These are phyloP conservation scores for Aspergillus sp. DNA, from an alignment of 2,329 filamentous ascomycete species.

Conservation along the genomic window DNA sequence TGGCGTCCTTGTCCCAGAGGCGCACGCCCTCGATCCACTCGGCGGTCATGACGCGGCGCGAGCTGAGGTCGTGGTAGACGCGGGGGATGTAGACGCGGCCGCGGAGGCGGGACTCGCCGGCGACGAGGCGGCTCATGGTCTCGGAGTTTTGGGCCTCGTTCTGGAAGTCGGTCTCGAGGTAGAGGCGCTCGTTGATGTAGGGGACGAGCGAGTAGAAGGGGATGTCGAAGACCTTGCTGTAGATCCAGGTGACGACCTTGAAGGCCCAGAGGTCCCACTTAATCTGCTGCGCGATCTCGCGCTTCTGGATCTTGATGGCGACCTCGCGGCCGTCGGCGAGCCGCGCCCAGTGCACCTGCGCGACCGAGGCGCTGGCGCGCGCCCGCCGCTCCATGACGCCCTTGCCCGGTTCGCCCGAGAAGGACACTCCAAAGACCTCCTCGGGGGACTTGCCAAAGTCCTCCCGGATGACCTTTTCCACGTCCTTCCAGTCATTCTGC, in stretches of 20 bases:
- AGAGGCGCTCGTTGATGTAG: constrained; percentile 87
- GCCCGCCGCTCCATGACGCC: constrained; percentile 70
- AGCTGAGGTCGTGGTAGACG: constrained; percentile 79
- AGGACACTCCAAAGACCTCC: constrained; percentile 90
- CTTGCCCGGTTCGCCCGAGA: constrained; percentile 62
- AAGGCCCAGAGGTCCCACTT: constrained; percentile 96
- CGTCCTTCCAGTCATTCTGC: constrained; percentile 83
- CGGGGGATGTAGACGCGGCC: constrained; percentile 84
- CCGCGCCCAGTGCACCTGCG: constrained; percentile 93
- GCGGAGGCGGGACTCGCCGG: constrained; percentile 70
- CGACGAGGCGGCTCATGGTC: constrained; percentile 75
- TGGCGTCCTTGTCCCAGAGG: constrained; percentile 84
- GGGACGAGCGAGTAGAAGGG: constrained; percentile 88
- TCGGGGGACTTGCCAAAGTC: constrained; percentile 84
- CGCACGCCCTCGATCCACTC: constrained; percentile 97
- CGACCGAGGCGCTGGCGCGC: constrained; percentile 80
- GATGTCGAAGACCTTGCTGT: constrained; percentile 87
- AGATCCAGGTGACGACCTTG: constrained; percentile 80
- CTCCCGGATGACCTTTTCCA: constrained; percentile 79
- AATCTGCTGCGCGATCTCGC: constrained; percentile 87
- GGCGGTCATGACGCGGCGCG: constrained; percentile 81
- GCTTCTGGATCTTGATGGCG: constrained; percentile 94
- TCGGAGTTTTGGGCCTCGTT: constrained; percentile 89
- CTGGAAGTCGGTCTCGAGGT: constrained; percentile 90
- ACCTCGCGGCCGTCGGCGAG: constrained; percentile 85